phyloP scores from a whole-genome alignment of 2,329 filamentous ascomycete genomes.

The Tricladium varicosporioides region DNA sequence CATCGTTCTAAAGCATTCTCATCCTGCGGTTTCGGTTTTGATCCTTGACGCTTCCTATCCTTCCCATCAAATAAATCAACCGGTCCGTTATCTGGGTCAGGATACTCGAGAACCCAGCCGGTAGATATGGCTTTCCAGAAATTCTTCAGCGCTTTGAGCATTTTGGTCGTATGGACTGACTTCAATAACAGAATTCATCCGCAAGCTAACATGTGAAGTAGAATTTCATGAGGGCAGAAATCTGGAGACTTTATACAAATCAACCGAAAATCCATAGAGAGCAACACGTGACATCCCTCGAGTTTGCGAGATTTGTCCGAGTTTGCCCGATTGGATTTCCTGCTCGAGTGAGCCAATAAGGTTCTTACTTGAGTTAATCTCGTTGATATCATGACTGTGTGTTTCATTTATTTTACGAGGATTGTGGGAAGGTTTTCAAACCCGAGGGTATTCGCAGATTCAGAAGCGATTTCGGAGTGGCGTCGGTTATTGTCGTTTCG shows the following conservation, averaged over 20 bases:
- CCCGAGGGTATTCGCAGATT: too few relatives aligned
- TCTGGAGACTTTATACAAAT: not conserved
- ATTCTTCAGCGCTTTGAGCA: constrained; percentile 10
- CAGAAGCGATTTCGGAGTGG: too few relatives aligned
- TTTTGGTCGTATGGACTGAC: not conserved
- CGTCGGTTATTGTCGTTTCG: too few relatives aligned
- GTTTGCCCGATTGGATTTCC: not conserved
- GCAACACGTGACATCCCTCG: not conserved
- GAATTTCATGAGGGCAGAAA: not conserved
- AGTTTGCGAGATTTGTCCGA: not conserved
- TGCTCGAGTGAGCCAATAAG: too few relatives aligned
- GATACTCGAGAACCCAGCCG: constrained; percentile 27
- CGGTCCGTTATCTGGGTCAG: constrained; percentile 16
- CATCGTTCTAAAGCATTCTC: not conserved
- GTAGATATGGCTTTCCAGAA: constrained; percentile 23
- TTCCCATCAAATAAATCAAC: constrained; percentile 24
- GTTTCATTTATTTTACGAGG: too few relatives aligned
- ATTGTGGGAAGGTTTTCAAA: too few relatives aligned
- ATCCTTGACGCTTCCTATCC: constrained; percentile 6
- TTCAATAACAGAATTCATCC: not conserved
- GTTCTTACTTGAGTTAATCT: too few relatives aligned
- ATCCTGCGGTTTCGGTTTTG: not conserved
- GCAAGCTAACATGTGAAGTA: not conserved
- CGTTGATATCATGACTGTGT: too few relatives aligned
- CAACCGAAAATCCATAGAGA: not conserved